A percentile compares a stretch with the other conserved stretches of the same genome.
These are phyloP conservation scores for Salinomyces thailandicus DNA, from an alignment of 2,329 filamentous ascomycete species.

Conservation along the genomic window DNA sequence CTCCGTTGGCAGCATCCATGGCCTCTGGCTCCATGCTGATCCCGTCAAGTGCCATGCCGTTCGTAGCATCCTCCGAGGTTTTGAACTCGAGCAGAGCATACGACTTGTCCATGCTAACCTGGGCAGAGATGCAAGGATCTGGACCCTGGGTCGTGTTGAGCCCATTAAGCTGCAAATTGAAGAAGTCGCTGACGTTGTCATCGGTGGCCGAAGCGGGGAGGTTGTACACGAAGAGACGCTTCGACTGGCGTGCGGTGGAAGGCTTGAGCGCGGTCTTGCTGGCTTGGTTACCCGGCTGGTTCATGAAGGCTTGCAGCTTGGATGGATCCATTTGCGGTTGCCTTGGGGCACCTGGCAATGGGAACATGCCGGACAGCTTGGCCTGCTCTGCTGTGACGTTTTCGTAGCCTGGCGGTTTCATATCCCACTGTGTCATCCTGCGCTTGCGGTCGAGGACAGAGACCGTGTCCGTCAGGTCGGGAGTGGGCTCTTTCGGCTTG, in stretches of 20 bases:
- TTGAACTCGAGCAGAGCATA: conserved; percentile 92
- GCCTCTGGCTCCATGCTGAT: conserved; percentile 69
- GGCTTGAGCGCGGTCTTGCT: conserved; percentile 78
- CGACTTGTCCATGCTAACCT: conserved; percentile 65
- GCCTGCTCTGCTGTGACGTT: conserved; percentile 97
- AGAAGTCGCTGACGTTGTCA: conserved; percentile 69
- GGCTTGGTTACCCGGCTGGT: conserved; percentile 63
- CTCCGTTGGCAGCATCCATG: conserved; percentile 39
- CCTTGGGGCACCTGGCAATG: conserved; percentile 84
- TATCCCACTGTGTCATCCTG: conserved; percentile 96
- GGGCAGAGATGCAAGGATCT: conserved; percentile 76
- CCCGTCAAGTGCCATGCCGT: conserved; percentile 81
- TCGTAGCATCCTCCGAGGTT: conserved; percentile 73
- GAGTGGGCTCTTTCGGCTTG: conserved; percentile 90
- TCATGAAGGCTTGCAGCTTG: conserved; percentile 91
- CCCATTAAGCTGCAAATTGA: conserved; percentile 95
- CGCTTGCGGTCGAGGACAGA: conserved; percentile 78
- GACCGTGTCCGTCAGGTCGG: conserved; percentile 80
- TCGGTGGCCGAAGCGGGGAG: conserved; percentile 63
- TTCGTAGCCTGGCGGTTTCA: conserved; percentile 96
- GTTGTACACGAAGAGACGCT: conserved; percentile 81
- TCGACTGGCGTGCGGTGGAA: conserved; percentile 85
- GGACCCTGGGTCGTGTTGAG: conserved; percentile 76
- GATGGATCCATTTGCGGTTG: conserved; percentile 92
- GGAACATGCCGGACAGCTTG: conserved; percentile 98